Conservation (phyloP, 257 asterid genomes). For the Capsicum chinense region DNA sequence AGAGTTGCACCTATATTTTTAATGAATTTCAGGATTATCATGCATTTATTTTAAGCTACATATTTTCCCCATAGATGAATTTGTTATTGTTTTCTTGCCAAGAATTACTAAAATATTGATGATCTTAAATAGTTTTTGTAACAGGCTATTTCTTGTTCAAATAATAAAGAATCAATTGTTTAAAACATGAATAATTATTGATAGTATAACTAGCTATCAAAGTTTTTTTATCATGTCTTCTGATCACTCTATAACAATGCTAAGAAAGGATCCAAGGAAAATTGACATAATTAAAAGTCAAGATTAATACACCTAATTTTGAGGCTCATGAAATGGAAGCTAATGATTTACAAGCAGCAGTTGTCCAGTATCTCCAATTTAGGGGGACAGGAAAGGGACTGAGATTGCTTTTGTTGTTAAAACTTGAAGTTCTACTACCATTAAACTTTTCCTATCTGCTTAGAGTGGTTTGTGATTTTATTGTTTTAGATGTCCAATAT, state of each 20-base stretch:
- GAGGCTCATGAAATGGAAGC: conserved; percentile 88
- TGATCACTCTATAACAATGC: conserved; percentile 88
- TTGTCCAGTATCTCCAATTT: conserved; percentile 77
- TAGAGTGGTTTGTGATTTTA: conserved; percentile 22
- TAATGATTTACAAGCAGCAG: conserved; percentile 82
- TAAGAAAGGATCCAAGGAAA: conserved; percentile 80
- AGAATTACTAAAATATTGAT: too few species aligned
- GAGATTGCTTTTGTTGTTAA: conserved; percentile 8
- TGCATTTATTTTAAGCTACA: too few species aligned
- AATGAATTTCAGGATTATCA: too few species aligned
- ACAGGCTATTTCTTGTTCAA: too few species aligned
- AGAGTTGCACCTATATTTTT: conserved; percentile 27
- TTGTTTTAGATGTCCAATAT: neutral
- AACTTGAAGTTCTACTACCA: neutral
- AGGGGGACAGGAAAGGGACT: conserved; percentile 96
- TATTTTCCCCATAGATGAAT: too few species aligned
- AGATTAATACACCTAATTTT: conserved; percentile 88
- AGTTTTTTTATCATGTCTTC: too few species aligned
- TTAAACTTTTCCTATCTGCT: conserved; percentile 25
- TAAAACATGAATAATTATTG: too few species aligned
- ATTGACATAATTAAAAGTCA: conserved; percentile 84
- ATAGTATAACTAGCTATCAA: too few species aligned
- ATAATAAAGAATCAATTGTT: too few species aligned
- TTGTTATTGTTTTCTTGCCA: too few species aligned
- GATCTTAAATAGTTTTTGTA: too few species aligned